Evolutionary conservation across 1,139 yeast genomes (phyloP), one percentile per base, ranked within the genome.

Genomic region (Hansenula lynferdii): DNA sequence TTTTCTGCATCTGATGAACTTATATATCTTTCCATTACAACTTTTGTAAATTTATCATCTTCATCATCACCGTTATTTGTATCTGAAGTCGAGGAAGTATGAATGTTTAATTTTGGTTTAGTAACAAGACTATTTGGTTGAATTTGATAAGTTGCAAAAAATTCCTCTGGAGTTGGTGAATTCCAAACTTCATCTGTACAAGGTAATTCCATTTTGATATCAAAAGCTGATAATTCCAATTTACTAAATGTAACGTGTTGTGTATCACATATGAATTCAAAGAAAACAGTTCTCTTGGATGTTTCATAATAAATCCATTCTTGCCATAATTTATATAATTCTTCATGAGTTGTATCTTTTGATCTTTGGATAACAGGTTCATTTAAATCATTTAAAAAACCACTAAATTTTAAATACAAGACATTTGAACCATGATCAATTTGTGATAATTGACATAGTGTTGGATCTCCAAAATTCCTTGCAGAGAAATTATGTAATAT

Each of bases 151-250:
- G 53, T 56, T 21, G 38, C 39, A 35, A 47, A 48, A 40, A 66
- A 68, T 19, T 41, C 44, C 2, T 28, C 33, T 2, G 57, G 52
- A 35, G 51, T 51, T 6, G 44, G 32, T 5, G 70, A 65, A 28
- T 52, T 47, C 74, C 74, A 69, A 21, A 66, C 64, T 5, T 63
- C 56, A 45, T 69, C 74, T 0, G 69, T 50, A 31, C 62, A 67
- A 1, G 74, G 74, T 31, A 69, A 47, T 31, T 68, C 72, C 19
- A 68, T 42, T 25, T 64, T 53, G 19, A 67, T 50, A 35, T 65
- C 69, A 50, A 66, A 65, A 1, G 58, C 57, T 3, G 69, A 60
- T 17, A 62, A 41, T 41, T 3, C 44, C 42, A 22, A 44, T 12
- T 22, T 31, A 41, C 29, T 52, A 44, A 31, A 52, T 49, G 1